Evolutionary conservation across 495 filamentous ascomycete species (phyloP).

Genomic region (Oidiodendron maius): DNA sequence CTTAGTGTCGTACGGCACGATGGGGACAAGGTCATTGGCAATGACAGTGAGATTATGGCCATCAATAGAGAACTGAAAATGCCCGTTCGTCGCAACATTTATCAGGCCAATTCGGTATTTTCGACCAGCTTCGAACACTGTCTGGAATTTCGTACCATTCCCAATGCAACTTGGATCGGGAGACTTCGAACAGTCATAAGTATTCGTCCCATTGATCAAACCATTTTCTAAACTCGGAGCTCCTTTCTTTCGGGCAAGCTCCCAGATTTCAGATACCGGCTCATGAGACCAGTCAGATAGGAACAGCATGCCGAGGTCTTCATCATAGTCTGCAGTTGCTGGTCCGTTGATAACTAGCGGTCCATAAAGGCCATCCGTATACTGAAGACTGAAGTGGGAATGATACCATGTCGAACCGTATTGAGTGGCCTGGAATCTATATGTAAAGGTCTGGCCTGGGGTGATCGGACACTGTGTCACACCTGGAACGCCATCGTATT

Average conservation of each 20-base stretch:
- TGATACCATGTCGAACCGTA: constrained; percentile 64
- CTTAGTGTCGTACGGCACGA: constrained; percentile 34
- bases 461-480: constrained; percentile 43
- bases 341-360: constrained; percentile 37
- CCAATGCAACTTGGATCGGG: constrained; percentile 30
- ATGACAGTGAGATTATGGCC: constrained; percentile 45
- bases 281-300: constrained; percentile 44
- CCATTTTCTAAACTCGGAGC: constrained; percentile 23
- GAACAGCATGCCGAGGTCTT: constrained; percentile 42
- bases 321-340: constrained; percentile 31
- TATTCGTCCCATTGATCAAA: constrained; percentile 23
- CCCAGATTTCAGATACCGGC: constrained; percentile 31
- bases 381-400: constrained; percentile 52
- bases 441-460: constrained; percentile 41
- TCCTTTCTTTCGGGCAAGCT: constrained; percentile 23
- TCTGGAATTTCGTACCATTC: constrained; percentile 39
- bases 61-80: constrained; percentile 46
- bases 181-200: constrained; percentile 39
- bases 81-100: constrained; percentile 46
- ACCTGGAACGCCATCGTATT: constrained; percentile 36
- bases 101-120: constrained; percentile 44
- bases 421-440: constrained; percentile 42
- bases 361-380: constrained; percentile 43
- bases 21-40: constrained; percentile 43
- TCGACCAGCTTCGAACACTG: constrained; percentile 35